These are phyloP conservation scores for Vitellaria paradoxa DNA, from an alignment of 179 eudicot species.

Conservation along the genomic window DNA sequence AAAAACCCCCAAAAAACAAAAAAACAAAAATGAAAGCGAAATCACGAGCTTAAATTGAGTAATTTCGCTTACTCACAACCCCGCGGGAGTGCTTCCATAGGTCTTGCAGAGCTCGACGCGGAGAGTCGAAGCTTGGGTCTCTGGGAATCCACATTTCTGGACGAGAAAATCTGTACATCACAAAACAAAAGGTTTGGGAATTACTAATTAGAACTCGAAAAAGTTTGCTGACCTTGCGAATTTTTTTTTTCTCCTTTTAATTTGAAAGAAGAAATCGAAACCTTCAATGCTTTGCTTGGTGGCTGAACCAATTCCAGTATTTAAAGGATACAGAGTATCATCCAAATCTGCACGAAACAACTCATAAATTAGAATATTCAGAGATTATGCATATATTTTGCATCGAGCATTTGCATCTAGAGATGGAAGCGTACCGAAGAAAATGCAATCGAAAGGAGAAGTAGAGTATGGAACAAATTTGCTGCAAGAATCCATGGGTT, in stretches of 20 bases:
- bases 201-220: not conserved
- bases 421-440: slow-evolving; percentile 55
- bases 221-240: not conserved
- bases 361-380: not conserved
- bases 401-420: not conserved
- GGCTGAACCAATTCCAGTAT: slow-evolving; percentile 55
- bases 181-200: not conserved
- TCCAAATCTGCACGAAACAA: slow-evolving; percentile 66
- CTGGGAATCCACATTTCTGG: slow-evolving; percentile 63
- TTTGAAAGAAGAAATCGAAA: slow-evolving; percentile 11
- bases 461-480: no score
- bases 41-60: not conserved
- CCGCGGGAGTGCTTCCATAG: slow-evolving; percentile 87
- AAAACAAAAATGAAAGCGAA: not conserved
- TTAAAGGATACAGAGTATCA: slow-evolving; percentile 77
- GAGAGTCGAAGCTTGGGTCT: slow-evolving; percentile 50
- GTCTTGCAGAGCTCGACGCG: slow-evolving; percentile 78
- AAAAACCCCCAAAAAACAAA: not conserved
- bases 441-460: slow-evolving; percentile 44
- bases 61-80: slow-evolving; percentile 53
- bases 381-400: no score
- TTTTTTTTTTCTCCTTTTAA: no score
- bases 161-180: slow-evolving; percentile 57
- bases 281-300: slow-evolving; percentile 74
- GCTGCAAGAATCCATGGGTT: no score